phyloP scores from a whole-genome alignment of 345 rosid genomes.

The Acer saccharum region DNA sequence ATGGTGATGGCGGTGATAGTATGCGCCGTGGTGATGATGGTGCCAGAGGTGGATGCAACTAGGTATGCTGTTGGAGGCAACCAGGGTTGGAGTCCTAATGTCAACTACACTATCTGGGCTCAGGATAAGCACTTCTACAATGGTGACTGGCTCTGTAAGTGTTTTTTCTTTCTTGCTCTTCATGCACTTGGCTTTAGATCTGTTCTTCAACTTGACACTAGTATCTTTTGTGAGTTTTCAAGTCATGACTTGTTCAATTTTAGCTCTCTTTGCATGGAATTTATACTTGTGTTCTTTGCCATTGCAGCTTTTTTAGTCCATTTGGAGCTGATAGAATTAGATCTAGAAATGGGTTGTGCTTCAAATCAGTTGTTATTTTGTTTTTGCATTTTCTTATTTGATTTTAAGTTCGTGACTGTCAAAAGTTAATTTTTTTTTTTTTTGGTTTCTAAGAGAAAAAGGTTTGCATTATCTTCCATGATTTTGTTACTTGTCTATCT shows the following conservation, averaged over 20 bases:
- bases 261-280: slow-evolving; percentile 17
- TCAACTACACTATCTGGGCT: slow-evolving; percentile 90
- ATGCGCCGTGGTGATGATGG: slow-evolving; percentile 35
- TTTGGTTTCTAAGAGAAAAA: background rate
- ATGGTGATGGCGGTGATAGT: slow-evolving; percentile 33
- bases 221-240: background rate
- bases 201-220: background rate
- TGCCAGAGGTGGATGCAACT: slow-evolving; percentile 52
- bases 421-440: background rate
- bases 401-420: background rate
- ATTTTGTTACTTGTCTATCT: background rate
- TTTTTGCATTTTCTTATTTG: background rate
- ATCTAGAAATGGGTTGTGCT: slow-evolving; percentile 28
- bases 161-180: slow-evolving; percentile 15
- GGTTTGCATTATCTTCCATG: background rate
- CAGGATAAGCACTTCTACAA: slow-evolving; percentile 75
- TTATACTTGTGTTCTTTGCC: slow-evolving; percentile 8
- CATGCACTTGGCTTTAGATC: slow-evolving; percentile 33
- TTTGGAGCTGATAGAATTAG: slow-evolving; percentile 25
- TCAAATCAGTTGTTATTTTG: background rate
- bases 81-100: slow-evolving; percentile 62
- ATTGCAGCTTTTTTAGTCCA: background rate
- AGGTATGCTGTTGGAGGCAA: slow-evolving; percentile 65
- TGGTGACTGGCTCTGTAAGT: slow-evolving; percentile 95
- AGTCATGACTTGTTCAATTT: background rate